Evolutionary conservation across 805 yeast species (phyloP).

Genomic region (Wickerhamiella vanderwaltii): DNA sequence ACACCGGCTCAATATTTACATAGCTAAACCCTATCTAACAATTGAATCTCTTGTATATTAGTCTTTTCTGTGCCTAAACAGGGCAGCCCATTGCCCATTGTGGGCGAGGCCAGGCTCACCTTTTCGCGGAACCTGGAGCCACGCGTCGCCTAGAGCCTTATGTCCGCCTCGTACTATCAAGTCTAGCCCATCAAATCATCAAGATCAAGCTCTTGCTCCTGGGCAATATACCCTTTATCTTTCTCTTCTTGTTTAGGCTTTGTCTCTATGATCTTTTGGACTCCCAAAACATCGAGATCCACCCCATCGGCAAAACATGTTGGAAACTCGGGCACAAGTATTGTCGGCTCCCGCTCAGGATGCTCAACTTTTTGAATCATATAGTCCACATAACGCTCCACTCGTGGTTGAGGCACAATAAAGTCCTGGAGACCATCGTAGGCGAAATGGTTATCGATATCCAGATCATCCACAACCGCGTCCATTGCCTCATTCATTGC

Average conservation of each 20-base stretch:
- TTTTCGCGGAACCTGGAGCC: too few relatives aligned
- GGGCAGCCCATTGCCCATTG: too few relatives aligned
- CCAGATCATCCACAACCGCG: slow-evolving; percentile 15
- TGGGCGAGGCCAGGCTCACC: too few relatives aligned
- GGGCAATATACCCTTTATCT: slow-evolving; percentile 4
- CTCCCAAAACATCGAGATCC: slow-evolving; percentile 1
- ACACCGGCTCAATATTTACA: too few relatives aligned
- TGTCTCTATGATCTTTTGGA: slow-evolving; percentile 7
- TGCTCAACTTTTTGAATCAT: slow-evolving; percentile 2
- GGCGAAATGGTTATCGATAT: neutral
- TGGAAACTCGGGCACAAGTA: neutral
- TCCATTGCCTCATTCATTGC: slow-evolving; percentile 15
- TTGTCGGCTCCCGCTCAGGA: neutral
- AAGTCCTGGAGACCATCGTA: slow-evolving; percentile 1
- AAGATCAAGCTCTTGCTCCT: slow-evolving; percentile 10
- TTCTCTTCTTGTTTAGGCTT: neutral
- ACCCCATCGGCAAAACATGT: neutral
- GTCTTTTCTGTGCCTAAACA: too few relatives aligned
- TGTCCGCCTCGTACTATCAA: too few relatives aligned
- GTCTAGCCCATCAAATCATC: slow-evolving; percentile 8
- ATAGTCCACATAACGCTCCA: slow-evolving; percentile 4
- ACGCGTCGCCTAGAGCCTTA: too few relatives aligned
- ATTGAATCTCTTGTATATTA: too few relatives aligned
- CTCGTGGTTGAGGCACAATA: slow-evolving; percentile 6
- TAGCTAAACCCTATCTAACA: too few relatives aligned